These are phyloP conservation scores for Pseudisothecium myosuroides DNA, from an alignment of 225 moss, liverwort and hornwort species.

Conservation along the genomic window DNA sequence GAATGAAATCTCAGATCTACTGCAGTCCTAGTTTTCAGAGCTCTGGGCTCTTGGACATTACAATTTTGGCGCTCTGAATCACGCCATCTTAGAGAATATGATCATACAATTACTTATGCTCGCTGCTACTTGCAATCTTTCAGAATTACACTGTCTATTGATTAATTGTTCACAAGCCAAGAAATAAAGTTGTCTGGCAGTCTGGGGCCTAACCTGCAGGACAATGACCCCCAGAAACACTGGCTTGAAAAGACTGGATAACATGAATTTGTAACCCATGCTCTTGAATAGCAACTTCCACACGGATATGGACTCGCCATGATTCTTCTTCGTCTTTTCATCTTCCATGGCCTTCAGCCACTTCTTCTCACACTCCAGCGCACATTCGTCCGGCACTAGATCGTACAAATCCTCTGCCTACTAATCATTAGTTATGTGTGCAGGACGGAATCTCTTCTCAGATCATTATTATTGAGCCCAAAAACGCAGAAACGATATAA, in stretches of 20 bases:
- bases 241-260: constrained; percentile 25
- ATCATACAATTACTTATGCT: neutral
- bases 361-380: constrained; percentile 30
- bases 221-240: constrained; percentile 33
- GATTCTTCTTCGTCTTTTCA: neutral
- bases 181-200: neutral
- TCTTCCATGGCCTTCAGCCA: constrained; percentile 33
- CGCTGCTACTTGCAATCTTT: neutral
- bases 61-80: neutral
- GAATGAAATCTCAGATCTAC: neutral
- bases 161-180: neutral
- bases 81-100: neutral
- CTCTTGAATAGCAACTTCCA: constrained; percentile 25
- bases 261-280: constrained; percentile 38
- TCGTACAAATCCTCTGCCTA: constrained; percentile 75
- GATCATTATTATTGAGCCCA: neutral
- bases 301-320: constrained; percentile 13
- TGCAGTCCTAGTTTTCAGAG: neutral
- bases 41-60: too few relatives aligned
- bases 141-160: neutral
- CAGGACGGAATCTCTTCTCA: neutral
- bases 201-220: constrained; percentile 32
- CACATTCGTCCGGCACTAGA: constrained; percentile 40
- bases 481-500: neutral
- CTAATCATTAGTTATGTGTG: neutral